Percentiles rank a stretch among this genome's conserved stretches.
Evolutionary conservation across 495 filamentous ascomycete species (phyloP).

Genomic region (Aspergillus sparsus): DNA sequence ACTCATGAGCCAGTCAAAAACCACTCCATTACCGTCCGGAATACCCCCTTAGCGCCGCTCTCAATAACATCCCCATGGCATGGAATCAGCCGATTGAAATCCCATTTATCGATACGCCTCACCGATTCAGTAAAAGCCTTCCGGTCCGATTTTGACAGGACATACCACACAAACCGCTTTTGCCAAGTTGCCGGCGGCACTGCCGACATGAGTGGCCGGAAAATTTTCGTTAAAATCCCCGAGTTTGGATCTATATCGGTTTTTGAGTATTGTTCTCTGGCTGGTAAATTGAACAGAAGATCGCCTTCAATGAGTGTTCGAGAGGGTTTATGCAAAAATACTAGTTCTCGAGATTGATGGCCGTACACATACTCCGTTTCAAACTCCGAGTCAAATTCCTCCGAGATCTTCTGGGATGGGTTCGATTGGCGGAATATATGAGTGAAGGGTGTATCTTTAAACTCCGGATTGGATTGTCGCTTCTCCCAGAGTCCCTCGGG

Average conservation of each 20-base stretch:
- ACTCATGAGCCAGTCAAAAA: slow-evolving; percentile 57
- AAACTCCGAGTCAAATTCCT: slow-evolving; percentile 85
- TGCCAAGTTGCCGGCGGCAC: slow-evolving; percentile 62
- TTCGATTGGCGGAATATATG: slow-evolving; percentile 63
- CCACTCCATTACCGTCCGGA: slow-evolving; percentile 83
- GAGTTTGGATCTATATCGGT: slow-evolving; percentile 51
- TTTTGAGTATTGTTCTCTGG: slow-evolving; percentile 81
- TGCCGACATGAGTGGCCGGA: slow-evolving; percentile 61
- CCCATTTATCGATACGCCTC: slow-evolving; percentile 71
- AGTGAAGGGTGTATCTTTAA: slow-evolving; percentile 67
- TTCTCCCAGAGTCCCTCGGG: slow-evolving; percentile 87
- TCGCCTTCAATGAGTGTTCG: slow-evolving; percentile 88
- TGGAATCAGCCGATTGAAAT: slow-evolving; percentile 83
- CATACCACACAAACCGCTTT: slow-evolving; percentile 83
- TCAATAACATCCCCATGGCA: slow-evolving; percentile 94
- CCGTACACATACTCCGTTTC: slow-evolving; percentile 79
- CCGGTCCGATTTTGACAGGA: slow-evolving; percentile 62
- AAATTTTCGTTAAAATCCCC: slow-evolving; percentile 65
- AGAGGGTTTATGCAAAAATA: slow-evolving; percentile 80
- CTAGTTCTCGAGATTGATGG: slow-evolving; percentile 83
- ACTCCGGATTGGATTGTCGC: slow-evolving; percentile 64
- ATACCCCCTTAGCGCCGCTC: slow-evolving; percentile 72
- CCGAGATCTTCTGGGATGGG: slow-evolving; percentile 58
- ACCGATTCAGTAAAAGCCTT: slow-evolving; percentile 67
- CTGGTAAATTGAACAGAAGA: slow-evolving; percentile 87